Evolutionary conservation across 129 eudicot genomes (phyloP).

Genomic region (Chrysanthemum lavandulifolium): DNA sequence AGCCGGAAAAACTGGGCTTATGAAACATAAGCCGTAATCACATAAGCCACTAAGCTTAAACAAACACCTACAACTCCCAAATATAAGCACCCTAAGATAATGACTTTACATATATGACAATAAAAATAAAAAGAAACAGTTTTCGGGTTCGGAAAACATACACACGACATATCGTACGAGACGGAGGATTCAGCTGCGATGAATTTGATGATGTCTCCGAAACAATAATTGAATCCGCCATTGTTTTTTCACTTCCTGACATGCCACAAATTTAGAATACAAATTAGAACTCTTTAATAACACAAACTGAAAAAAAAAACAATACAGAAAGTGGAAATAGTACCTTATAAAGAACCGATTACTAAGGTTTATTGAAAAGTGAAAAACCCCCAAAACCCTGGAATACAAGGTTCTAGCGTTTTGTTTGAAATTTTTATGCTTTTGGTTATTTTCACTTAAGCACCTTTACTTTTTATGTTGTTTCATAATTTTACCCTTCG

Average conservation of each 20-base stretch:
- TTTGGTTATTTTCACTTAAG: no score
- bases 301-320: no score
- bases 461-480: no score
- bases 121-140: neutral
- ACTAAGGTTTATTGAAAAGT: neutral
- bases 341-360: neutral
- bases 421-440: neutral
- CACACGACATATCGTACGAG: slow-evolving; percentile 84
- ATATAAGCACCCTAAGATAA: no score
- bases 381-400: slow-evolving; percentile 1
- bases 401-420: neutral
- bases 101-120: neutral
- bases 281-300: no score
- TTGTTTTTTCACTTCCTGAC: slow-evolving; percentile 21
- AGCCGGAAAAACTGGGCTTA: no score
- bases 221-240: slow-evolving; percentile 47
- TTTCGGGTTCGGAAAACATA: slow-evolving; percentile 31
- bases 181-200: slow-evolving; percentile 47
- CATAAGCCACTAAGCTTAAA: no score
- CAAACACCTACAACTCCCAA: no score
- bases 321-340: no score
- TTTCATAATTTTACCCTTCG: no score
- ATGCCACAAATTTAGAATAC: neutral
- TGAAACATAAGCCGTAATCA: no score
- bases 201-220: slow-evolving; percentile 45